Evolutionary conservation across 2,329 filamentous ascomycete genomes (phyloP).

Genomic region (Fusarium decemcellulare): DNA sequence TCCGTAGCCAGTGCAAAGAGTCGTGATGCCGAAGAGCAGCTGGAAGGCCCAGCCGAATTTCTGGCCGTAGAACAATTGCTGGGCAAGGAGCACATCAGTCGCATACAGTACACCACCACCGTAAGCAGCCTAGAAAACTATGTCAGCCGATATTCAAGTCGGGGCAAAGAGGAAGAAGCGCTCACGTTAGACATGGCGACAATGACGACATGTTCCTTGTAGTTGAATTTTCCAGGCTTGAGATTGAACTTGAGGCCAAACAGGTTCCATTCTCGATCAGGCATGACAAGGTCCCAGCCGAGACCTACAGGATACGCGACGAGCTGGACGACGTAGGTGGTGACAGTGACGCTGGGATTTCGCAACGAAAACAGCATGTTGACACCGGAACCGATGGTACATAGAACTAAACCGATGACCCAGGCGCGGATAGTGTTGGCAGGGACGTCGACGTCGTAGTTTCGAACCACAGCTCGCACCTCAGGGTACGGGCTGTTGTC

Average conservation of each 20-base stretch:
- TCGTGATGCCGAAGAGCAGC: constrained; percentile 67
- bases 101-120: constrained; percentile 71
- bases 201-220: constrained; percentile 74
- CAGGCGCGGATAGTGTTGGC: constrained; percentile 76
- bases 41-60: constrained; percentile 69
- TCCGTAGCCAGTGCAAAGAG: constrained; percentile 70
- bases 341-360: constrained; percentile 71
- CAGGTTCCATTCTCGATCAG: constrained; percentile 64
- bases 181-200: constrained; percentile 76
- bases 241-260: constrained; percentile 70
- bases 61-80: constrained; percentile 71
- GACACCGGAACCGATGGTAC: constrained; percentile 72
- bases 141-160: constrained; percentile 34
- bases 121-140: constrained; percentile 64
- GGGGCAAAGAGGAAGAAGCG: constrained; percentile 12
- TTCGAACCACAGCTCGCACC: constrained; percentile 75
- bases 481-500: constrained; percentile 79
- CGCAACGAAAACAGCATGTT: constrained; percentile 74
- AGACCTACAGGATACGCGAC: constrained; percentile 72
- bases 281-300: constrained; percentile 69
- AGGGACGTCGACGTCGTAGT: constrained; percentile 75
- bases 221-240: constrained; percentile 71
- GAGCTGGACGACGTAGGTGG: constrained; percentile 74
- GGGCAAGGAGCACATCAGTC: constrained; percentile 64
- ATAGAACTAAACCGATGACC: constrained; percentile 72